Evolutionary conservation across 73 alveolate genomes (phyloP).

Genomic region (Blepharisma japonicum): DNA sequence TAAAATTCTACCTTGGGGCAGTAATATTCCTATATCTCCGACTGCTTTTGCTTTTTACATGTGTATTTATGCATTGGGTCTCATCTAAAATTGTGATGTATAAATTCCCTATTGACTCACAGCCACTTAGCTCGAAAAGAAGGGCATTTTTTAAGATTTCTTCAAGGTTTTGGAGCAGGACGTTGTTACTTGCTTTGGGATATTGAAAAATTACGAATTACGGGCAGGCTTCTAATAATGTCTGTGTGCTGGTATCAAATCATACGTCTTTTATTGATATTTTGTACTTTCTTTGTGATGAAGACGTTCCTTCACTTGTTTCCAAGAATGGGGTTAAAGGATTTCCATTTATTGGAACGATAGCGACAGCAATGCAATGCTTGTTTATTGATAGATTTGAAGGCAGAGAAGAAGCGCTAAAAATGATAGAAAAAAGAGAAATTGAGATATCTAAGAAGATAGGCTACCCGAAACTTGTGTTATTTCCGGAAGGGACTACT

Average conservation of each 20-base stretch:
- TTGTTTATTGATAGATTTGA: conserved; percentile 70
- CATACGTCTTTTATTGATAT: conserved; percentile 75
- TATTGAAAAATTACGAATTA: not conserved
- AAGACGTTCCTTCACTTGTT: conserved; percentile 49
- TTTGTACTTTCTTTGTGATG: conserved; percentile 44
- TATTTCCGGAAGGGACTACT: conserved; percentile 97
- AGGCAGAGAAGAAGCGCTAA: conserved; percentile 49
- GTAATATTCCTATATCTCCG: not conserved
- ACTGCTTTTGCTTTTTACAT: not conserved
- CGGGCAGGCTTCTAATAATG: not conserved
- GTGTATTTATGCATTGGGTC: not conserved
- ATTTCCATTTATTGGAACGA: conserved; percentile 61
- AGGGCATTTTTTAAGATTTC: not conserved
- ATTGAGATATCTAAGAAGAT: conserved; percentile 55
- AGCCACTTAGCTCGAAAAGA: not conserved
- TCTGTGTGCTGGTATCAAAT: conserved; percentile 48
- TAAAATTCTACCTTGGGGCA: not conserved
- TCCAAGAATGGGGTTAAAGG: conserved; percentile 63
- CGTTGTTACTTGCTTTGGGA: not conserved
- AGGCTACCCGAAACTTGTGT: conserved; percentile 58
- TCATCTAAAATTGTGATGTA: not conserved
- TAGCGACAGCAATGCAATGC: conserved; percentile 69
- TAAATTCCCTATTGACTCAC: not conserved
- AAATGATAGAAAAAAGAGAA: conserved; percentile 55
- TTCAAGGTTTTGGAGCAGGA: conserved; percentile 19